Base-by-base conservation (phyloP, 1,284 basidiomycete species). In the Porogramme epimiltina region DNA sequence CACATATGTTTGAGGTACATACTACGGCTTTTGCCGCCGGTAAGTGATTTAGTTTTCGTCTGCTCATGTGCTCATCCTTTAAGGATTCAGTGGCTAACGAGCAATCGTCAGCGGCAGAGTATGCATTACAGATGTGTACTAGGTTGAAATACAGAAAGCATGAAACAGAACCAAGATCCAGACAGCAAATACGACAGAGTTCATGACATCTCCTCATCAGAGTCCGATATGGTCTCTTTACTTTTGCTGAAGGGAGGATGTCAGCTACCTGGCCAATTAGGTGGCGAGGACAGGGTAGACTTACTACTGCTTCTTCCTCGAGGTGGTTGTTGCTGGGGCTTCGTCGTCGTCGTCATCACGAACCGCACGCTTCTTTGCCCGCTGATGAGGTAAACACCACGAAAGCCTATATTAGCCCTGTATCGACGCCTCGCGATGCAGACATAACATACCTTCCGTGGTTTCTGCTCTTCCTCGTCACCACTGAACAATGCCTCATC, bases 321-420 rank as follows among this genome's bases (percentile, higher is more conserved):
- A 71, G 16, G 61, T 62, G 26, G 66, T 72, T n/a, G n/a, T 18
- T 6, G 73, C 72, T 3, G 71, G 69, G 4, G 67, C 67, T 24
- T 86, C 86, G 36, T 87, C 85, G 2, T 90, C 88, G 41, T 90
- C 89, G 10, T 90, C 88, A 56, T 91, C 88, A 33, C 85, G 72
- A 20, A 91, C 80, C 4, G 86, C 80, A 16, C 87, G 77, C 69
- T 91, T 91, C 73, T 88, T 89, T 64, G 41, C 79, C 75, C 87
- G 87, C 64, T 56, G 48, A 8, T 53, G 44, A 44, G 22, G 9
- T 23, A 38, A 38, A 3, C 24, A 50, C 23, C n/a, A n/a, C n/a
- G n/a, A n/a, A n/a, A n/a, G n/a, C n/a, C n/a, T n/a, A n/a, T n/a
- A n/a, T n/a, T n/a, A n/a, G n/a, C n/a, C n/a, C n/a, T n/a, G n/a